Base-by-base conservation (phyloP, 2,329 filamentous ascomycete genomes). In the Chrysoporthe austroafricana region DNA sequence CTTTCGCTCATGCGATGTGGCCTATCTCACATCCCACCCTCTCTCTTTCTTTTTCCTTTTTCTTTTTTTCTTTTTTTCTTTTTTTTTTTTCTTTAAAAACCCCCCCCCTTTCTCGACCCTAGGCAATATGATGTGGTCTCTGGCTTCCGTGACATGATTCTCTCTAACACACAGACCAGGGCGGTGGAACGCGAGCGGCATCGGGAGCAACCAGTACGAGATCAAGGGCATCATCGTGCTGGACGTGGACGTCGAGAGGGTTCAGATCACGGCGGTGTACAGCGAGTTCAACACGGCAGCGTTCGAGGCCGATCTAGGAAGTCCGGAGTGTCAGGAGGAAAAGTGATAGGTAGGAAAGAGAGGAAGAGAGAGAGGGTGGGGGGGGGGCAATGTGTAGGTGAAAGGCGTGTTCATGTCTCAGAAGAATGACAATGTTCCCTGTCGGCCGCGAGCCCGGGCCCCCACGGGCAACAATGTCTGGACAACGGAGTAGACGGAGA, bases 271-370 rank as follows among this genome's bases (percentile, higher is more conserved):
- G 36, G 58, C 68, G 1, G 66, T 70, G 54, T 70, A 68, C 16
- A 65, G 66, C 2, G 68, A 70, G 48, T 70, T 70, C 46, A 70
- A 70, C 54, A 70, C 68, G 7, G 62, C 54, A 16, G 68, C 66
- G 3, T 70, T 70, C 52, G 61, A 65, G 48, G 52, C 68, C 32
- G 62, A 68, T 43, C 14, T 68, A 46, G 68, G 68, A 0, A 63
- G 26, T n/a, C 52, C 61, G 2, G 42, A 61, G 57, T 62, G 56
- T 7, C n/a, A 21, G 43, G 7, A 4, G n/a, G 7, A 4, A 16
- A 21, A 54, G 36, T 39, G 18, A 42, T 42, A 42, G 36, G 9
- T 39, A 58, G 56, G 34, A 39, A 4, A 18, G 54, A 14, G 3
- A 21, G 59, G 13, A 62, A 34, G 6, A 5, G n/a, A 21, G 54